These are phyloP conservation scores for Eimeria maxima DNA, from an alignment of 169 alveolate species.

Conservation along the genomic window DNA sequence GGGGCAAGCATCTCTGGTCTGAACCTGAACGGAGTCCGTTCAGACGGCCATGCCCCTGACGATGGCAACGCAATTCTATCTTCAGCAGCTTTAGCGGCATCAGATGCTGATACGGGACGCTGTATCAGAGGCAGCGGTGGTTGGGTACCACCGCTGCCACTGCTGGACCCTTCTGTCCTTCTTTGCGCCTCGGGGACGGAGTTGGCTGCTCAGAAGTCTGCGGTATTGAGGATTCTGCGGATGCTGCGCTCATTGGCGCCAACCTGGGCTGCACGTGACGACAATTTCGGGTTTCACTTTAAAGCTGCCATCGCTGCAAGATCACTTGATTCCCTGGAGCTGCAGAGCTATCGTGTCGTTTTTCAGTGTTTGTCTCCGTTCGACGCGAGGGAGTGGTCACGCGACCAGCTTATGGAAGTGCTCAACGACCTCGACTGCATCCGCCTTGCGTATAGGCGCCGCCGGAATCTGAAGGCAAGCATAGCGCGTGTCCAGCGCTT, in stretches of 20 bases:
- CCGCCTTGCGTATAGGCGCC: slow-evolving; percentile 65
- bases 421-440: slow-evolving; percentile 81
- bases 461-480: slow-evolving; percentile 69
- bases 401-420: slow-evolving; percentile 79
- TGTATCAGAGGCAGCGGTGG: not conserved
- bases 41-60: not conserved
- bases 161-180: slow-evolving; percentile 80
- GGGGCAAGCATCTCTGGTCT: not conserved
- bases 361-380: slow-evolving; percentile 73
- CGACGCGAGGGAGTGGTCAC: slow-evolving; percentile 77
- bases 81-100: not conserved
- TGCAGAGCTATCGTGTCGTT: slow-evolving; percentile 75
- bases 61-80: not conserved
- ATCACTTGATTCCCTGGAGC: slow-evolving; percentile 65
- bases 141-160: slow-evolving; percentile 69
- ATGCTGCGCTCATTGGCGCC: slow-evolving; percentile 82
- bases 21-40: slow-evolving; percentile 4
- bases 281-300: slow-evolving; percentile 78
- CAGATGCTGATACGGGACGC: not conserved
- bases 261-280: slow-evolving; percentile 81
- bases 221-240: slow-evolving; percentile 59
- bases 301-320: slow-evolving; percentile 39
- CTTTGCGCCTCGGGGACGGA: slow-evolving; percentile 78
- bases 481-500: slow-evolving; percentile 64
- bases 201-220: slow-evolving; percentile 80